phyloP scores from a whole-genome alignment of 257 asterid genomes.

The Capsicum pubescens region DNA sequence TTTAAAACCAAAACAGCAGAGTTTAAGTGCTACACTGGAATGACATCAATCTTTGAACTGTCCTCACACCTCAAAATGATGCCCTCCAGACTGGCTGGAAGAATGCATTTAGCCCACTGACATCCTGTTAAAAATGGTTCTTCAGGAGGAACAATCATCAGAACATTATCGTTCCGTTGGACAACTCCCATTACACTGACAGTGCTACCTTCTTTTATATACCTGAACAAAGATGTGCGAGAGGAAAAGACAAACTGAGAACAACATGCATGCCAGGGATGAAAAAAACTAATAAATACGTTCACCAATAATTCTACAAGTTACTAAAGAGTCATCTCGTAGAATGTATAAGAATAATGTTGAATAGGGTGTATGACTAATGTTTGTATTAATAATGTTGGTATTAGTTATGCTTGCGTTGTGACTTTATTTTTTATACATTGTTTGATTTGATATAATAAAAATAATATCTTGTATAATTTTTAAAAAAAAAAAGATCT shows the following conservation, averaged over 20 bases:
- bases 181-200: conserved; percentile 91
- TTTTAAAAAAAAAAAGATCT: too few relatives aligned
- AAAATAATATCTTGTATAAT: too few relatives aligned
- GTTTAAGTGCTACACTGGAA: conserved; percentile 56
- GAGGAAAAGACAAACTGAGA: background rate
- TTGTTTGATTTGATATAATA: too few relatives aligned
- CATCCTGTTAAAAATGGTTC: conserved; percentile 78
- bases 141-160: conserved; percentile 78
- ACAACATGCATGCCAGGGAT: background rate
- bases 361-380: too few relatives aligned
- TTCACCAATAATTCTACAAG: background rate
- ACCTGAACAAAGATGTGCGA: conserved; percentile 46
- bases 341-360: too few relatives aligned
- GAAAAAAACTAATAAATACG: background rate
- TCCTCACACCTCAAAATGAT: conserved; percentile 80
- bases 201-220: conserved; percentile 84
- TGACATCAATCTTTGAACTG: conserved; percentile 68
- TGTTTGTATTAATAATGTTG: too few relatives aligned
- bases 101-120: conserved; percentile 76
- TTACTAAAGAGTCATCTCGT: background rate
- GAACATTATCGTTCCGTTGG: conserved; percentile 77
- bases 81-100: conserved; percentile 81
- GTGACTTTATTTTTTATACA: too few relatives aligned
- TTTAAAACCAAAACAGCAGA: background rate
- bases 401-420: too few relatives aligned